Evolutionary conservation across 2,329 filamentous ascomycete species (phyloP).

Genomic region (Trichoderma brevicompactum): DNA sequence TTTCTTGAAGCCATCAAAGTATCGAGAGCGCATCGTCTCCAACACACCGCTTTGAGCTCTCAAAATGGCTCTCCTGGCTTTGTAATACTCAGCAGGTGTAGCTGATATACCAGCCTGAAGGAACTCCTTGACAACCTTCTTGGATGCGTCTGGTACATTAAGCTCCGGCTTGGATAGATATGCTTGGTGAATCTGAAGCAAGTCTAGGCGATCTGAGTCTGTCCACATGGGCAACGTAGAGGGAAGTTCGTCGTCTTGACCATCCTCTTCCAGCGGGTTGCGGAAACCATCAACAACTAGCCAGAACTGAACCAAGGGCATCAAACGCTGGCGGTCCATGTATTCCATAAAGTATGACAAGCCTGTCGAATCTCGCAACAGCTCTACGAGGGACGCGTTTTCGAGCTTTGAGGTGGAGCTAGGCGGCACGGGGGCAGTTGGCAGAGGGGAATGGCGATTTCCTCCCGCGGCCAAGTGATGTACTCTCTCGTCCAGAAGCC

Average conservation of each 20-base stretch:
- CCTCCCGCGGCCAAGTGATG: slow-evolving; percentile 75
- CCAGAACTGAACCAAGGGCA: slow-evolving; percentile 96
- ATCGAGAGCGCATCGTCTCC: slow-evolving; percentile 78
- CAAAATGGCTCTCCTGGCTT: slow-evolving; percentile 79
- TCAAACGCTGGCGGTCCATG: slow-evolving; percentile 88
- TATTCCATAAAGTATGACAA: slow-evolving; percentile 99
- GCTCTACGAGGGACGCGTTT: slow-evolving; percentile 76
- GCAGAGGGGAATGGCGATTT: slow-evolving; percentile 47
- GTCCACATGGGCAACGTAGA: slow-evolving; percentile 71
- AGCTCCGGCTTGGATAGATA: slow-evolving; percentile 85
- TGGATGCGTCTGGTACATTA: slow-evolving; percentile 71
- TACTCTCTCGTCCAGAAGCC: slow-evolving; percentile 87
- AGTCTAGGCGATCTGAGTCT: slow-evolving; percentile 81
- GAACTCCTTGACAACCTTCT: slow-evolving; percentile 74
- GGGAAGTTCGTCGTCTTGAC: slow-evolving; percentile 61
- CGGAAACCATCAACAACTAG: slow-evolving; percentile 96
- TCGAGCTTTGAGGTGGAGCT: slow-evolving; percentile 63
- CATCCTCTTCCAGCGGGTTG: slow-evolving; percentile 85
- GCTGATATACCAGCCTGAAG: slow-evolving; percentile 77
- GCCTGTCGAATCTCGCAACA: slow-evolving; percentile 87
- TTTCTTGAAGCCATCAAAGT: slow-evolving; percentile 85
- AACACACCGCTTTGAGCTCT: slow-evolving; percentile 81
- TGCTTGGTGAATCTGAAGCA: slow-evolving; percentile 88
- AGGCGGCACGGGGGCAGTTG: slow-evolving; percentile 35
- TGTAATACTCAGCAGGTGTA: slow-evolving; percentile 78